A percentile compares a stretch with the other conserved stretches of the same genome.
Conservation (phyloP, 1,139 yeast genomes). For the Casaregolazyma lundiana region DNA sequence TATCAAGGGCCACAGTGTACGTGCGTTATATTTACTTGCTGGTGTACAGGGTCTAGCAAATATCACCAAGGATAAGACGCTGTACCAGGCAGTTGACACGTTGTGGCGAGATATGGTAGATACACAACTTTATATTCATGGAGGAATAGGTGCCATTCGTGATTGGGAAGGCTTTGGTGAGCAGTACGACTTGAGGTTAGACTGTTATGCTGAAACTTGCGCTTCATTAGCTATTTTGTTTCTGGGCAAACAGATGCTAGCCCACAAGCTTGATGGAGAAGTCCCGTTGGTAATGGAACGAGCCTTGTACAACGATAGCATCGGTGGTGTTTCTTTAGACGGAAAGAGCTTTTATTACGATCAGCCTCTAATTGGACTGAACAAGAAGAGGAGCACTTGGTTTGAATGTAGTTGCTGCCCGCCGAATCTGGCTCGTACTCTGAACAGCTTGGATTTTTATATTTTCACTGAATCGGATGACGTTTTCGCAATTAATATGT, state of each 20-base stretch:
- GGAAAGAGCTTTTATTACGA: slow-evolving; percentile 12
- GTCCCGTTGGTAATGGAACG: slow-evolving; percentile 12
- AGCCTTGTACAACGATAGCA: slow-evolving; percentile 9
- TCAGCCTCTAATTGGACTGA: slow-evolving; percentile 23
- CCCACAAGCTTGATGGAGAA: slow-evolving; percentile 8
- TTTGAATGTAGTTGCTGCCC: slow-evolving; percentile 29
- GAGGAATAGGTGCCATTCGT: slow-evolving; percentile 27
- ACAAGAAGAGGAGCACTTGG: slow-evolving; percentile 26
- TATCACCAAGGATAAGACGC: slow-evolving; percentile 17
- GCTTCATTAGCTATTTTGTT: slow-evolving; percentile 14
- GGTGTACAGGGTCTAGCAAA: slow-evolving; percentile 12
- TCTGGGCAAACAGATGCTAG: slow-evolving; percentile 7
- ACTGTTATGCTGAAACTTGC: slow-evolving; percentile 30
- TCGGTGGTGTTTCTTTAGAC: slow-evolving; percentile 12
- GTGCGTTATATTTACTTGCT: slow-evolving; percentile 10
- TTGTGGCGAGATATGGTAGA: slow-evolving; percentile 28
- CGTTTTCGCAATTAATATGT: slow-evolving; percentile 7
- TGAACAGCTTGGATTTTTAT: slow-evolving; percentile 11
- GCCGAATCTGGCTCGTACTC: slow-evolving; percentile 22
- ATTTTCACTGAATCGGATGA: slow-evolving; percentile 2
- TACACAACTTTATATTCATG: slow-evolving; percentile 26
- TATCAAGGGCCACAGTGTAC: slow-evolving; percentile 11
- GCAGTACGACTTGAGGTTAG: slow-evolving; percentile 25
- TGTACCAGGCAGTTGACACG: slow-evolving; percentile 20
- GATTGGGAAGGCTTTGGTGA: slow-evolving; percentile 31